Evolutionary conservation across 1,284 basidiomycete genomes (phyloP), one percentile per base, ranked within the genome.

Genomic region (Ceratobasidium theobromae): DNA sequence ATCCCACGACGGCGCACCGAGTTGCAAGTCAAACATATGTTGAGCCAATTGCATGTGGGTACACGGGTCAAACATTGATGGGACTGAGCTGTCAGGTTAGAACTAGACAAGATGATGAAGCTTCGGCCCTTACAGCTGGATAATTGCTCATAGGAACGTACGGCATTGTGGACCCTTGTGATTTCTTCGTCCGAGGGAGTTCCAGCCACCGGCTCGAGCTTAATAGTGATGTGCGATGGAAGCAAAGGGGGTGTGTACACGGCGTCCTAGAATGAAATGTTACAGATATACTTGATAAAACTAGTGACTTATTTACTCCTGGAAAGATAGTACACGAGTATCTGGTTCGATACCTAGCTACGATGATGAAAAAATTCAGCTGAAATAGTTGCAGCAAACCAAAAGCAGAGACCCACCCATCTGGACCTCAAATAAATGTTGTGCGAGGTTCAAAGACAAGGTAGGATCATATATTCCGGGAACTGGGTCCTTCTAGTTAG

Each of bases 321-420:
- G 40, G 40, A 43, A 43, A 43, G 4, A 18, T 43, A n/a, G 21
- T n/a, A 4, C 16, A 18, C 16, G 40, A 43, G 14, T 43, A 43
- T 43, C 16, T 43, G 40, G 4, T 43, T n/a, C 40, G 40, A 43
- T 43, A 43, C 40, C 40, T 43, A 43, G 40, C 40, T 43, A 43
- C 4, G 35, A n/a, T n/a, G n/a, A n/a, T n/a, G n/a, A n/a, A n/a
- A n/a, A n/a, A n/a, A n/a, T n/a, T n/a, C n/a, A n/a, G n/a, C n/a
- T n/a, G n/a, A n/a, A n/a, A n/a, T n/a, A n/a, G n/a, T n/a, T n/a
- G n/a, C n/a, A n/a, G n/a, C n/a, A n/a, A n/a, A n/a, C n/a, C n/a
- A n/a, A n/a, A n/a, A n/a, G n/a, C n/a, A 45, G n/a, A 38, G 8
- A 45, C 60, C 1, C 35, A 64, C 60, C 40, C 60, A 64, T 64